Evolutionary conservation across 768 basidiomycete genomes (phyloP).

Genomic region (Termitomyces sp.): DNA sequence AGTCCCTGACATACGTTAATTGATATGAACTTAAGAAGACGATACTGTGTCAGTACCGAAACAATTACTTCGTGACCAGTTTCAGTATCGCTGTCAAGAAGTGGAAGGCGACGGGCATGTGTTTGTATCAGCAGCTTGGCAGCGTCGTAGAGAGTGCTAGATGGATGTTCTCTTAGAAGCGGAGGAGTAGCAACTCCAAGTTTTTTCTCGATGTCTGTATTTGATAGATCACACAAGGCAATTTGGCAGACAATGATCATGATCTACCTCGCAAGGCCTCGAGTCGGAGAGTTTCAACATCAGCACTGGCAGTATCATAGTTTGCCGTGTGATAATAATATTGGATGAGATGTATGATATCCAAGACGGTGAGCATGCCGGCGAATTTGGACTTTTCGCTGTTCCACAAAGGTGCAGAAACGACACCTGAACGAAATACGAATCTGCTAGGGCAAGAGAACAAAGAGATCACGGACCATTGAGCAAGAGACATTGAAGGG

Average conservation of each 20-base stretch:
- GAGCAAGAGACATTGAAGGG: constrained; percentile 76
- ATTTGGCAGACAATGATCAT: constrained; percentile 4
- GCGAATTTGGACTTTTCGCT: constrained; percentile 89
- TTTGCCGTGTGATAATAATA: constrained; percentile 91
- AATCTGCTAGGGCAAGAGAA: constrained; percentile 1
- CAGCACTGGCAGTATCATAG: constrained; percentile 78
- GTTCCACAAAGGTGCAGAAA: constrained; percentile 98
- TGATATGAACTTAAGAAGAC: constrained; percentile 96
- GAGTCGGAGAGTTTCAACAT: constrained; percentile 89
- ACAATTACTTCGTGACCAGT: constrained; percentile 96
- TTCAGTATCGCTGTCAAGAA: constrained; percentile 89
- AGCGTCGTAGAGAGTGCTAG: constrained; percentile 84
- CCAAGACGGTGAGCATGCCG: constrained; percentile 98
- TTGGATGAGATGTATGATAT: constrained; percentile 98
- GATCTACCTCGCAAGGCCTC: constrained; percentile 77
- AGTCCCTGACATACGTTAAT: constrained; percentile 69
- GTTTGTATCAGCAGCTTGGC: constrained; percentile 88
- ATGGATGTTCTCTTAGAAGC: constrained; percentile 82
- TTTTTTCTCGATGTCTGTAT: constrained; percentile 84
- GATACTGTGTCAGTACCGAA: constrained; percentile 94
- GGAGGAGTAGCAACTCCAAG: constrained; percentile 92
- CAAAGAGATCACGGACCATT: constrained; percentile 47
- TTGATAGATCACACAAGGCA: constrained; percentile 5
- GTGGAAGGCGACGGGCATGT: constrained; percentile 88
- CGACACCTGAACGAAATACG: constrained; percentile 61